Evolutionary conservation across 768 basidiomycete species (phyloP), one percentile per base, ranked within the genome.

Genomic region (Lactifluus pinguis): DNA sequence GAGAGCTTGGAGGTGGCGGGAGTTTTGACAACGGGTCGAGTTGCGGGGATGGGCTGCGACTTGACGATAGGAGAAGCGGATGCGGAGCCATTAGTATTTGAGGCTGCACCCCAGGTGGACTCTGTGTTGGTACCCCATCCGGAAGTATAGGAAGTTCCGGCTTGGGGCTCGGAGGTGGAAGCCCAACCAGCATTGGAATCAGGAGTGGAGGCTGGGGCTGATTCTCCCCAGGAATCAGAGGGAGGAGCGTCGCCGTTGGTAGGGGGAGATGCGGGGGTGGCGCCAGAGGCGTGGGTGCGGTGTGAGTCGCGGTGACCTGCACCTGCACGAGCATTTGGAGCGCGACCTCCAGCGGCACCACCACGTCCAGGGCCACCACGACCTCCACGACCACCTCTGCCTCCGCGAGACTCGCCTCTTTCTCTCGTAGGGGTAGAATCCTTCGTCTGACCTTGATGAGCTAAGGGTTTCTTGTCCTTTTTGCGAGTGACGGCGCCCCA

Each of bases 401-500:
- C 80, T 60, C 84, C 86, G 56, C 86, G 80, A 67, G 75, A 77
- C 64, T 85, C 84, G 54, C 80, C 80, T 62, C 71, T 68, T 55
- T 71, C 73, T 61, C 81, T 71, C 53, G 69, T 61, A 53, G 80
- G 68, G 62, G 76, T 70, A 2, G 80, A 73, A 29, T 86, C 81
- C 72, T 83, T 87, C 52, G 84, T 71, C 48, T 68, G 64, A 44
- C 75, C 53, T 45, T 80, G 77, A 34, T 76, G 53, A 13, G 79
- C 67, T 32, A 75, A 62, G 0, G 65, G 48, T 74, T 89, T 92
- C 79, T 92, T 91, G 72, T 92, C 89, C 77, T 90, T 93, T 82
- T 91, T 92, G 73, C 83, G 86, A 64, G 83, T 83, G 59, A 91
- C 90, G 57, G 88, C 83, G 54, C 82, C 89, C 90, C 90, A 93